Evolutionary conservation across 331 rosid species (phyloP), one percentile per base, ranked within the genome.

Genomic region (Arachis monticola): DNA sequence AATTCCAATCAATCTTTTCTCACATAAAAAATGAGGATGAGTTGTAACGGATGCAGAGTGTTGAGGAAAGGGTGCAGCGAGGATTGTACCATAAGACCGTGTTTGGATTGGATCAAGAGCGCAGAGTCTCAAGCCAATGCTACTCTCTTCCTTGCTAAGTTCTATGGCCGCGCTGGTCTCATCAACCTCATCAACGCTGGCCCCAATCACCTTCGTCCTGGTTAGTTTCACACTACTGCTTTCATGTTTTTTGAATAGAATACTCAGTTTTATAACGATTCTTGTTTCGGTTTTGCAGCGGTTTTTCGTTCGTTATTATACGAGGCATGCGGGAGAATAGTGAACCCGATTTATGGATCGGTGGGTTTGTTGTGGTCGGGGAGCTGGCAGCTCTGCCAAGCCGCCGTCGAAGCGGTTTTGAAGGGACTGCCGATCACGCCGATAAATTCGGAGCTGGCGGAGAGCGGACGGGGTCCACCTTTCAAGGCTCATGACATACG

Each of bases 31-130:
- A 91, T 89, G 90, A 86, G 80, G 71, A 35, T 72, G 10, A 88
- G 96, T 62, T 92, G 97, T 83, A 89, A 92, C 62, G 97, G 97
- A 1, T 92, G 96, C 48, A 88, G 97, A 5, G 74, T 82, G 1
- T 89, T 92, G 4, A 89, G 93, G 53, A 92, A 83, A 81, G 96
- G 89, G 1, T 90, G 96, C 61, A 64, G 63, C 63, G 89, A 87
- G 0, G 32, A 82, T 10, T 92, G 97, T 46, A 63, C 58, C 69
- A 85, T 92, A 13, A 80, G 82, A 11, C 91, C 90, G 0, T 88
- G 93, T 66, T 86, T 92, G 55, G 84, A 82, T 46, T 86, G 96
- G 97, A 85, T 92, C 47, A 45, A 32, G 13, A 85, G 87, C 1
- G 22, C 89, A 0, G 91, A 92, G 13, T 75, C 90, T 31, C 97